A percentile compares a stretch with the other conserved stretches of the same genome.
These are phyloP conservation scores for Ascochyta lentis DNA, from an alignment of 2,329 filamentous ascomycete species.

Conservation along the genomic window DNA sequence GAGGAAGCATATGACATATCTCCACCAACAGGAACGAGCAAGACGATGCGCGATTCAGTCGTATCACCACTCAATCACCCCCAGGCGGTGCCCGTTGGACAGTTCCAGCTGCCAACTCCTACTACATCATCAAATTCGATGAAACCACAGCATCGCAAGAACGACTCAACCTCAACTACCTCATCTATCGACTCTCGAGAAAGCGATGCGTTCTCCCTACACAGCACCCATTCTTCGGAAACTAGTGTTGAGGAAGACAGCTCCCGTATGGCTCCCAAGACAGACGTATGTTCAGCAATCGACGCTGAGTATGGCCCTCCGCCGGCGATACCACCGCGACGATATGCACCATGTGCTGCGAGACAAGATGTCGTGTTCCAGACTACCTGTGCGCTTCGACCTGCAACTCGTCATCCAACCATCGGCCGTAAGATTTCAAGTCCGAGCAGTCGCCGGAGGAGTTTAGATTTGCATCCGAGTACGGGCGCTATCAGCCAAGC, in stretches of 20 bases:
- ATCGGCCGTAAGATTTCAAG: slow-evolving; percentile 32
- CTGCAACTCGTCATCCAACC: slow-evolving; percentile 21
- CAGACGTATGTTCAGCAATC: slow-evolving; percentile 1
- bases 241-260: slow-evolving; percentile 48
- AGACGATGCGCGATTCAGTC: slow-evolving; percentile 33
- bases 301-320: slow-evolving; percentile 11
- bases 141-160: slow-evolving; percentile 19
- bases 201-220: slow-evolving; percentile 48
- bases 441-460: slow-evolving; percentile 23
- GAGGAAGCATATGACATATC: slow-evolving; percentile 37
- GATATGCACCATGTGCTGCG: slow-evolving; percentile 34
- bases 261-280: slow-evolving; percentile 15
- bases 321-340: slow-evolving; percentile 29
- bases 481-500: slow-evolving; percentile 36
- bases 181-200: slow-evolving; percentile 48
- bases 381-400: slow-evolving; percentile 33
- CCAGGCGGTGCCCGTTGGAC: slow-evolving; percentile 23
- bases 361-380: slow-evolving; percentile 32
- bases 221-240: slow-evolving; percentile 50
- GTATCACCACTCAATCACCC: slow-evolving; percentile 40
- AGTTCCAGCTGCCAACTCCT: slow-evolving; percentile 18
- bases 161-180: slow-evolving; percentile 26
- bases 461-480: slow-evolving; percentile 20
- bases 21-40: slow-evolving; percentile 38
- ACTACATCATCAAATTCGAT: neutral